phyloP scores from a whole-genome alignment of 1,284 basidiomycete genomes.

The Flammula alnicola region DNA sequence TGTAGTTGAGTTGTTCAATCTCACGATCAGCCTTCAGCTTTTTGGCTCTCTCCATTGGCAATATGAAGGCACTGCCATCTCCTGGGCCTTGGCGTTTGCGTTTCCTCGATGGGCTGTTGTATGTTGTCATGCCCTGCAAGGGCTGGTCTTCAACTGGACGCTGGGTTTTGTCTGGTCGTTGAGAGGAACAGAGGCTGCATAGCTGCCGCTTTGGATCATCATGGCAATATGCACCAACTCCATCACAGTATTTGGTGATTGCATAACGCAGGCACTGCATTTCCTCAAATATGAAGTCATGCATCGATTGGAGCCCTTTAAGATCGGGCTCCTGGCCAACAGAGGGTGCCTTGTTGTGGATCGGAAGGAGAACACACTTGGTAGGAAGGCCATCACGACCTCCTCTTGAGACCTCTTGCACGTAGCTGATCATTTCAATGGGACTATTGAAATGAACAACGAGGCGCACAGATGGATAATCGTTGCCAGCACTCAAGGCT shows the following conservation, averaged over 20 bases:
- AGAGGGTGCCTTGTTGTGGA: background rate
- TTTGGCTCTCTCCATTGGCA: too few relatives aligned
- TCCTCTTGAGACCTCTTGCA: conserved; percentile 23
- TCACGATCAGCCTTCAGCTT: too few relatives aligned
- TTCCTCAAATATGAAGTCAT: background rate
- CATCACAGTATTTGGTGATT: background rate
- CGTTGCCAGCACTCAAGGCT: conserved; percentile 7
- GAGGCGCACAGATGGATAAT: conserved; percentile 2
- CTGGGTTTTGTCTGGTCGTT: too few relatives aligned
- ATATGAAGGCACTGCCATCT: too few relatives aligned
- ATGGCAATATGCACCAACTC: too few relatives aligned
- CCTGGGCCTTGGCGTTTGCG: too few relatives aligned
- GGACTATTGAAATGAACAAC: conserved; percentile 24
- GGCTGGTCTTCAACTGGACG: too few relatives aligned
- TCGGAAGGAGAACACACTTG: conserved; percentile 11
- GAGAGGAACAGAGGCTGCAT: too few relatives aligned
- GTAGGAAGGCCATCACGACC: conserved; percentile 22
- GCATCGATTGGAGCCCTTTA: background rate
- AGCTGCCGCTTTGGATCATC: too few relatives aligned
- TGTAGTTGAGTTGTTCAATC: too few relatives aligned
- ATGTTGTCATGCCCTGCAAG: too few relatives aligned
- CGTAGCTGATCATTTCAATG: conserved; percentile 19
- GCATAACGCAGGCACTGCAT: background rate
- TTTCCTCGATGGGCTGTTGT: too few relatives aligned
- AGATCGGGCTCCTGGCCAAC: background rate